These are phyloP conservation scores for Calycina marina DNA, from an alignment of 2,329 filamentous ascomycete species.

Conservation along the genomic window DNA sequence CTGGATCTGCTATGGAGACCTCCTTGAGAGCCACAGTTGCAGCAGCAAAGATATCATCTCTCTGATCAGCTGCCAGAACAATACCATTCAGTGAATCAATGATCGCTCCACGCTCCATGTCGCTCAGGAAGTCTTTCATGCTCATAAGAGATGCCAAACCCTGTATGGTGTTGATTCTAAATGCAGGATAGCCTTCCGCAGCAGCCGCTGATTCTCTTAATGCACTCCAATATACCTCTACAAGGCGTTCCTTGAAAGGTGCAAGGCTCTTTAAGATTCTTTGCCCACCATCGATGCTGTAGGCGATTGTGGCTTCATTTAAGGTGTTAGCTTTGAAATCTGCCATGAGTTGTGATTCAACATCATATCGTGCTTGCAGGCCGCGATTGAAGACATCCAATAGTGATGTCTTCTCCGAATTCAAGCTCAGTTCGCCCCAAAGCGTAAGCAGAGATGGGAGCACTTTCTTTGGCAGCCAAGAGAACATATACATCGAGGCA, in stretches of 20 bases:
- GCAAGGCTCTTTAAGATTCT: background rate
- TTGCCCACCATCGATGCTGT: background rate
- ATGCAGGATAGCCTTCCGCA: constrained; percentile 8
- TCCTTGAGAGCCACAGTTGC: constrained; percentile 13
- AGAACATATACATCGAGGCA: constrained; percentile 11
- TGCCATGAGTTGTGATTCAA: constrained; percentile 3
- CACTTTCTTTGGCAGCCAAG: constrained; percentile 10
- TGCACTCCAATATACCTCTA: constrained; percentile 12
- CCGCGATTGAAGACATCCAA: constrained; percentile 18
- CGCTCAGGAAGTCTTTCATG: constrained; percentile 14
- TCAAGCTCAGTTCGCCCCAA: constrained; percentile 11
- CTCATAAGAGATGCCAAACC: constrained; percentile 15
- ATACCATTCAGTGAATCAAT: constrained; percentile 15
- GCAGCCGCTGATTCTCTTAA: constrained; percentile 5
- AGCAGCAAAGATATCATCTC: constrained; percentile 9
- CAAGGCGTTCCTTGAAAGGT: constrained; percentile 1
- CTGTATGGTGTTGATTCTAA: constrained; percentile 12
- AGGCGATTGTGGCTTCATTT: background rate
- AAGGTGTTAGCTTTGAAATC: background rate
- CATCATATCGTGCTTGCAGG: constrained; percentile 13
- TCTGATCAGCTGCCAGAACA: constrained; percentile 5
- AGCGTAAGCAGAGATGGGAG: constrained; percentile 12
- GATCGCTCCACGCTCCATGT: constrained; percentile 13
- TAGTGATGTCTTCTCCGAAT: constrained; percentile 13
- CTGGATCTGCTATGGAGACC: constrained; percentile 13